Conservation (phyloP, 768 basidiomycete species). For the Suillus tomentosus region DNA sequence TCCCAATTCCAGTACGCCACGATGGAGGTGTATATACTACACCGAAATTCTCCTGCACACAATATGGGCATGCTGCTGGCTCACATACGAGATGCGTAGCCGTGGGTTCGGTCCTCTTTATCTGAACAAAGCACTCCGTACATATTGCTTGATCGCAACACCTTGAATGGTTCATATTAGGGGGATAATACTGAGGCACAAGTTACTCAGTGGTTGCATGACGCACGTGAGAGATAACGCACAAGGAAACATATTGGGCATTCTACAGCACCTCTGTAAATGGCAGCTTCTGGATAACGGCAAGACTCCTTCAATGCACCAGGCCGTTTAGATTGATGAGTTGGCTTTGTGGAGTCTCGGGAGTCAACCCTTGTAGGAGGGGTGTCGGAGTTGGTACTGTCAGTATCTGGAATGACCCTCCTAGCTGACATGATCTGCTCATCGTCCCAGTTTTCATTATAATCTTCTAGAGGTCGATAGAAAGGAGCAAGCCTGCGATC, state of each 20-base stretch:
- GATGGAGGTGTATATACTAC: constrained; percentile 81
- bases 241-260: constrained; percentile 99
- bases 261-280: constrained; percentile 85
- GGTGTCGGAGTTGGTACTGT: constrained; percentile 43
- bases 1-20: constrained; percentile 81
- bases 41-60: constrained; percentile 97
- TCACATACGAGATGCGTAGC: constrained; percentile 95
- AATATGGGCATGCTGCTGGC: constrained; percentile 96
- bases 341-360: constrained; percentile 25
- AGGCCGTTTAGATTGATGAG: constrained; percentile 53
- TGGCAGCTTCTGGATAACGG: constrained; percentile 69
- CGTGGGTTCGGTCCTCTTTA: constrained; percentile 94
- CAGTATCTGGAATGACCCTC: constrained; percentile 62
- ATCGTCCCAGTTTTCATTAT: constrained; percentile 85
- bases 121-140: constrained; percentile 99
- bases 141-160: constrained; percentile 99
- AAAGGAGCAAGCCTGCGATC: constrained; percentile 92
- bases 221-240: constrained; percentile 37
- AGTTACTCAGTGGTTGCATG: constrained; percentile 29
- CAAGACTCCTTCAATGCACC: constrained; percentile 62
- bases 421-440: constrained; percentile 83
- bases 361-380: constrained; percentile 36
- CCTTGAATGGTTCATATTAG: constrained; percentile 95
- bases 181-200: constrained; percentile 83
- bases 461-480: constrained; percentile 95